Evolutionary conservation across 2,329 filamentous ascomycete genomes (phyloP).

Genomic region (Penicillium sp.): DNA sequence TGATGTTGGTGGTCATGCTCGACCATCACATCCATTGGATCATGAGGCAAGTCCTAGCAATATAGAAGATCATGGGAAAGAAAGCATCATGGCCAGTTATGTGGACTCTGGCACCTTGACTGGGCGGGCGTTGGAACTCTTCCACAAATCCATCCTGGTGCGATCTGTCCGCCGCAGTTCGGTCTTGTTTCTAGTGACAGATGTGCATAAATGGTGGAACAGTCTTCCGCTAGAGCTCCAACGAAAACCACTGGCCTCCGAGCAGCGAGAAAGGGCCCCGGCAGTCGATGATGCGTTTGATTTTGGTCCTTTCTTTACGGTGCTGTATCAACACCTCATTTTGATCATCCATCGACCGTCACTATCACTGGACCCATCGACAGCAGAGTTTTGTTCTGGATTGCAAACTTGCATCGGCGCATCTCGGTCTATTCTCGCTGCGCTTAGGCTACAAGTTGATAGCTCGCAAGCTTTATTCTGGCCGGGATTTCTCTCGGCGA

Average conservation of each 20-base stretch:
- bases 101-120: constrained; percentile 44
- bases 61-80: constrained; percentile 18
- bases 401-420: constrained; percentile 45
- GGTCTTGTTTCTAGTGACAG: constrained; percentile 41
- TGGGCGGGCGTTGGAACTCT: constrained; percentile 43
- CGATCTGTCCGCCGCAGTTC: constrained; percentile 41
- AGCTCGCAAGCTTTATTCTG: constrained; percentile 41
- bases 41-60: constrained; percentile 1
- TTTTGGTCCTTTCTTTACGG: constrained; percentile 43
- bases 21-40: not conserved
- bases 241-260: constrained; percentile 10
- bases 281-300: constrained; percentile 27
- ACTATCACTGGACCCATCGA: constrained; percentile 40
- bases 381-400: constrained; percentile 43
- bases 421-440: constrained; percentile 40
- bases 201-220: constrained; percentile 49
- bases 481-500: constrained; percentile 42
- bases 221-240: constrained; percentile 36
- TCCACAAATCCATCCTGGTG: constrained; percentile 46
- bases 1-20: not conserved
- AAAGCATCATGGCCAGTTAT: constrained; percentile 40
- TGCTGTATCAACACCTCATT: constrained; percentile 46
- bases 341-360: constrained; percentile 43
- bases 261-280: not conserved
- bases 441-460: constrained; percentile 35